These are phyloP conservation scores for Lipomyces mesembrius DNA, from an alignment of 805 yeast genomes.

Conservation along the genomic window DNA sequence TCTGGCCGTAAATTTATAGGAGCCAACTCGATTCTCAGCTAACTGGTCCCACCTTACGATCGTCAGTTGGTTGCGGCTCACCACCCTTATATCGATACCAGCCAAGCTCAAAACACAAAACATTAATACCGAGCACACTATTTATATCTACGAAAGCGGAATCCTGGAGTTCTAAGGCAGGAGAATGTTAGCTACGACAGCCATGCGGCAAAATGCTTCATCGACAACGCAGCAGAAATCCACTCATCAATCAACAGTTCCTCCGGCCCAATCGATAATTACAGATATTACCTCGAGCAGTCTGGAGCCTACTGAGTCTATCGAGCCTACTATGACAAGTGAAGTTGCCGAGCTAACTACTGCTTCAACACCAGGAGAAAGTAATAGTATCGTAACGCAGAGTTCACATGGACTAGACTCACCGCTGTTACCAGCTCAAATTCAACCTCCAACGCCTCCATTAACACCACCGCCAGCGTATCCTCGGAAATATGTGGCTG, in stretches of 20 bases:
- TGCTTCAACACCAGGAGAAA: neutral
- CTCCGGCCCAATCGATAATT: neutral
- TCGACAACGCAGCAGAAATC: neutral
- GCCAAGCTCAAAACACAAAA: too few species aligned
- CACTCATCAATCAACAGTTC: neutral
- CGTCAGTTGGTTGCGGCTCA: too few species aligned
- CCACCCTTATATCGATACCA: too few species aligned
- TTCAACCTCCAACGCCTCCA: slow-evolving; percentile 15
- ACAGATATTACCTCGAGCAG: neutral
- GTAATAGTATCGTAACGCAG: neutral
- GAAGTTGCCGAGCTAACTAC: neutral
- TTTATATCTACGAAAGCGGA: too few species aligned
- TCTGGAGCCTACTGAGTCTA: neutral
- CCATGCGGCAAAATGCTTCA: neutral
- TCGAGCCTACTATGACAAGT: too few species aligned
- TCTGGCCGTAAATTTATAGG: neutral
- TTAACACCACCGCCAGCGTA: slow-evolving; percentile 15
- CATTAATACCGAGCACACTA: too few species aligned
- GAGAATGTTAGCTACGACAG: neutral
- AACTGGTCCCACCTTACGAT: too few species aligned
- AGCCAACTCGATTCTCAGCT: too few species aligned
- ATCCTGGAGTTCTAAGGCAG: neutral
- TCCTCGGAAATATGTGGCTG: slow-evolving; percentile 15
- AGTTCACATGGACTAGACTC: neutral
- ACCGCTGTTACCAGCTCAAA: neutral